Base-by-base conservation (phyloP, 2,329 filamentous ascomycete genomes). In the Colletotrichum sublineola region DNA sequence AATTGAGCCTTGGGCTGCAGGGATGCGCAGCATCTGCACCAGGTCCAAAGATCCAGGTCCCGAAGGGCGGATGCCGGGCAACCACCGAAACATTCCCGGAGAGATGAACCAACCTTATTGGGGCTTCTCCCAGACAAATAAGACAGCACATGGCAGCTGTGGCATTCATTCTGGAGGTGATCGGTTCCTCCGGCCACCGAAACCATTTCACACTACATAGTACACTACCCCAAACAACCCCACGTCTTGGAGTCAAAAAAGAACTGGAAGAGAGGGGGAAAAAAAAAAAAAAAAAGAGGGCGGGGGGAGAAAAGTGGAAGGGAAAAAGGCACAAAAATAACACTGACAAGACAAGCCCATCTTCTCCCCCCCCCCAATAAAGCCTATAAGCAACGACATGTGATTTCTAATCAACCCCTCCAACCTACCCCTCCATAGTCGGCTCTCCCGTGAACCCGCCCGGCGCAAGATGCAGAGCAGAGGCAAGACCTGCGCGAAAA, bases 351-450 rank as follows among this genome's bases (percentile, higher is more conserved):
- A n/a, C 55, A 53, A 20, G 44, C 44, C 44, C 44, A 18, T n/a
- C 18, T 2, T 7, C 6, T 7, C 6, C n/a, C 46, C 53, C 46
- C 48, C 53, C 46, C 40, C 5, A 24, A 66, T 18, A 57, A 48
- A 40, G 42, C 55, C 44, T 31, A 40, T 60, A 67, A 48, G 46
- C 68, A 71, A 63, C 33, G 36, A 42, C 70, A 73, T 73, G 70
- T 73, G 70, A 73, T 73, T 73, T 73, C 66, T 69, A 73, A 73
- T 69, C 70, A 73, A 53, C 66, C 68, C 58, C 68, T 71, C 68
- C 52, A 58, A 58, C 44, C 15, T 68, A 64, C 69, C 69, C 69
- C 69, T 72, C 69, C 66, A 70, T 70, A 46, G 20, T 63, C 61
- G 24, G 48, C 52, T 31, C 24, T 58, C 33, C 61, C 36, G 44